phyloP scores from a whole-genome alignment of 176 grass and related monocot genomes.

The Carex myosuroides region DNA sequence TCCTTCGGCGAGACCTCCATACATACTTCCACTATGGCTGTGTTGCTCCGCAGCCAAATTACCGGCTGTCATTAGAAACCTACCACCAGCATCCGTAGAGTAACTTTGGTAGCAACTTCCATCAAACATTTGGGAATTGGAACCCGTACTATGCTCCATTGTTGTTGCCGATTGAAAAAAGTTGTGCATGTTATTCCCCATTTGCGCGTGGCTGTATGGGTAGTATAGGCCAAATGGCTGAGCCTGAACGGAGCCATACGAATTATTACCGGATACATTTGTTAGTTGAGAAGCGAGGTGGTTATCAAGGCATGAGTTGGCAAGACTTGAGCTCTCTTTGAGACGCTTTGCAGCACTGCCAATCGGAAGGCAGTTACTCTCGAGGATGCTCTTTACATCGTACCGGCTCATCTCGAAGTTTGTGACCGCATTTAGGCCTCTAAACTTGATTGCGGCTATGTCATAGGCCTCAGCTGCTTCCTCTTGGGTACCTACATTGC shows the following conservation, averaged over 20 bases:
- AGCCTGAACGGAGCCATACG: not conserved
- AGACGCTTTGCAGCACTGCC: conserved; percentile 43
- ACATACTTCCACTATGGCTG: not conserved
- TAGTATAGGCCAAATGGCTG: conserved; percentile 23
- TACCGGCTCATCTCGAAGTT: conserved; percentile 55
- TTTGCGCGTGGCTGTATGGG: not conserved
- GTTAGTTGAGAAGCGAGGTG: conserved; percentile 10
- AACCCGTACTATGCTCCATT: conserved; percentile 34
- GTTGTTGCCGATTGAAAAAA: conserved; percentile 28
- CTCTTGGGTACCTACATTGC: conserved; percentile 37
- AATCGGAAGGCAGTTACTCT: conserved; percentile 35
- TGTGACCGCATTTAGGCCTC: conserved; percentile 40
- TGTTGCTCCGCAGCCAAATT: not conserved
- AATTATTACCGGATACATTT: not conserved
- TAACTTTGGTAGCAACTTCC: conserved; percentile 19
- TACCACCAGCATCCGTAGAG: conserved; percentile 11
- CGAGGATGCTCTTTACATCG: conserved; percentile 47
- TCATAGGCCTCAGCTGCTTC: conserved; percentile 50
- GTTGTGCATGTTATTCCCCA: conserved; percentile 29
- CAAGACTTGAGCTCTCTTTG: conserved; percentile 20
- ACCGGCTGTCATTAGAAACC: not conserved
- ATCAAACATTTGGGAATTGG: conserved; percentile 30
- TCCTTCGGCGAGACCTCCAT: not conserved
- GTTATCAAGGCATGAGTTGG: not conserved
- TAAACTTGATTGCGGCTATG: conserved; percentile 46